Base-by-base conservation (phyloP, 2,329 filamentous ascomycete genomes). In the Cadophora luteo-olivacea region DNA sequence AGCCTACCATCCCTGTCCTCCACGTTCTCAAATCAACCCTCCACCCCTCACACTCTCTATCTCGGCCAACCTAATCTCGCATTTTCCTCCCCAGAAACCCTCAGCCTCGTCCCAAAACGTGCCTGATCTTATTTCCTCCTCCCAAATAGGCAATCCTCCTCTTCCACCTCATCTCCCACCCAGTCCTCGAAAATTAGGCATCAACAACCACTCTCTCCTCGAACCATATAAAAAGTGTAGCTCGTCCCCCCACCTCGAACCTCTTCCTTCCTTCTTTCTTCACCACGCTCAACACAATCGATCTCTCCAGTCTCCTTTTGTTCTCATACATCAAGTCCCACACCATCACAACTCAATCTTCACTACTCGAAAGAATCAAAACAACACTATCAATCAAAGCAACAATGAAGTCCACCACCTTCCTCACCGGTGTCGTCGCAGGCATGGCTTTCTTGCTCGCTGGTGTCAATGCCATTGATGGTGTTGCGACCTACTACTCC, bases 401-500 rank as follows among this genome's bases (percentile, higher is more conserved):
- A 60, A 60, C 11, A 45, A 60, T 60, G 57, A 45, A 45, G 57
- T 6, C 14, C 57, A 60, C 33, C 36, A 45, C 38, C 22, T 60
- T 29, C 22, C n/a, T 60, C 36, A 25, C 22, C 11, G 22, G 36
- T 24, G 57, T 41, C n/a, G 22, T 60, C 36, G 36, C 8, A n/a
- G 57, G n/a, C 11, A 60, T 60, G 33, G 36, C 16, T 38, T 36
- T 60, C 57, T 22, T 60, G 16, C 41, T 45, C 3, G 33, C 36
- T 60, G 36, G 36, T n/a, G 41, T 24, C 33, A 1, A 55, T 14
- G 61, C 61, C 14, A 41, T 54, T 32, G 19, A 32, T 64, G 61
- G 61, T 29, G 61, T 54, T 25, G 61, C 61, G 2, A 64, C 48
- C 1, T 55, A 55, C 22, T 64, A 64, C 61, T 29, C 48, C 32